A percentile compares a stretch with the other conserved stretches of the same genome.
Evolutionary conservation across 1,284 basidiomycete genomes (phyloP).

Genomic region (Cutaneotrichosporon cavernicola): DNA sequence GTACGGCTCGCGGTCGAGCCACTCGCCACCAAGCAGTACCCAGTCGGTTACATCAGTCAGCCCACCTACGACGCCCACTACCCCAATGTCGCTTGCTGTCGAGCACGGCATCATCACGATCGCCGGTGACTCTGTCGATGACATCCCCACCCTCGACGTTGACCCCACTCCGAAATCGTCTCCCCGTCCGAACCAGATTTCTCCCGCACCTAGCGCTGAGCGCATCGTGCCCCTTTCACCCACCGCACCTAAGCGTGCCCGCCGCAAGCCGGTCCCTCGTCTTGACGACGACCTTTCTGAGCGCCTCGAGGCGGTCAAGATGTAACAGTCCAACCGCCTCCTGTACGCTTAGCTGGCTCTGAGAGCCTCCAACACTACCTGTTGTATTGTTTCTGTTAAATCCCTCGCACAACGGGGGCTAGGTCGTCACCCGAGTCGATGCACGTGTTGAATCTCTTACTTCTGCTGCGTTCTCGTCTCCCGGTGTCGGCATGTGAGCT

Average conservation of each 20-base stretch:
- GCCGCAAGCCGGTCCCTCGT: constrained; percentile 29
- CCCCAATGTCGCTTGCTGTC: constrained; percentile 10
- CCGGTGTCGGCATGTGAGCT: background rate
- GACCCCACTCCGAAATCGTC: constrained; percentile 9
- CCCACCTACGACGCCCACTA: constrained; percentile 25
- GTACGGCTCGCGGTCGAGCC: background rate
- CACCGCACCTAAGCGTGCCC: constrained; percentile 19
- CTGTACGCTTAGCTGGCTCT: constrained; percentile 58
- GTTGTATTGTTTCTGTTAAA: constrained; percentile 4
- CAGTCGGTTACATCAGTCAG: constrained; percentile 18
- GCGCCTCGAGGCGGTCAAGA: constrained; percentile 16
- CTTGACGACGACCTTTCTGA: constrained; percentile 19
- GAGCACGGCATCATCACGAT: constrained; percentile 11
- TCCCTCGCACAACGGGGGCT: constrained; percentile 1
- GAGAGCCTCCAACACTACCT: constrained; percentile 71
- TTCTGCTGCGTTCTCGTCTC: background rate
- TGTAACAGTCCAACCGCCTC: constrained; percentile 61
- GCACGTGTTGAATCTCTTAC: constrained; percentile 1
- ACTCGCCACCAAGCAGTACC: constrained; percentile 20
- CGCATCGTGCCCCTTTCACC: constrained; percentile 14
- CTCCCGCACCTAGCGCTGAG: background rate
- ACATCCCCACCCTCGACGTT: constrained; percentile 1
- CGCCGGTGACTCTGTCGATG: constrained; percentile 8
- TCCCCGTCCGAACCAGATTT: background rate
- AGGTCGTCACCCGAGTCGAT: constrained; percentile 3